Evolutionary conservation across 2,329 filamentous ascomycete genomes (phyloP).

Genomic region (Xenosphaeropsis pyriputrescens): DNA sequence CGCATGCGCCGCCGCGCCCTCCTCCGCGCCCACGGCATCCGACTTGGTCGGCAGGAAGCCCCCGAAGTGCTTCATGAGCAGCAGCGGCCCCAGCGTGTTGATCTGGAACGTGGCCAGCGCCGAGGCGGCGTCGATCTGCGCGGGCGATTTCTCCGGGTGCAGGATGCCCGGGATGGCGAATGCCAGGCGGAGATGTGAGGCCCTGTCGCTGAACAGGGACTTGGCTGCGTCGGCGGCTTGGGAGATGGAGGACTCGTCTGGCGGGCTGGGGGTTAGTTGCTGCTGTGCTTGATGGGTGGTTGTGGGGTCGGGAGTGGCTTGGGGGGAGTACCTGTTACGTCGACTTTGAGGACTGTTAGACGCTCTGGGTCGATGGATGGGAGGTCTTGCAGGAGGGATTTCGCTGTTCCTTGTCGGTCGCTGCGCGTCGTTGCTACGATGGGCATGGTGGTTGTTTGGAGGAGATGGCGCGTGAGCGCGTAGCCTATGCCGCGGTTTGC

Average conservation of each 20-base stretch:
- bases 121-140: constrained; percentile 43
- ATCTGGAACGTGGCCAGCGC: constrained; percentile 57
- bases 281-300: neutral
- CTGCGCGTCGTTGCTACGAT: constrained; percentile 45
- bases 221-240: constrained; percentile 36
- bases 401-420: constrained; percentile 30
- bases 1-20: constrained; percentile 33
- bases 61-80: constrained; percentile 64
- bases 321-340: constrained; percentile 34
- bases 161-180: constrained; percentile 60
- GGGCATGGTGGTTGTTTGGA: constrained; percentile 39
- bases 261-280: neutral
- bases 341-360: constrained; percentile 34
- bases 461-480: constrained; percentile 40
- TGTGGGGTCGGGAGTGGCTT: neutral
- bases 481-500: constrained; percentile 50
- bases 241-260: constrained; percentile 45
- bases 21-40: constrained; percentile 4
- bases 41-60: constrained; percentile 48
- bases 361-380: constrained; percentile 25
- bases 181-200: constrained; percentile 50
- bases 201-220: constrained; percentile 32
- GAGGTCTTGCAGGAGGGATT: constrained; percentile 32
- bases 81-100: constrained; percentile 60
- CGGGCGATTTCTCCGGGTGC: constrained; percentile 55